These are phyloP conservation scores for Leccinum pallidistipes DNA, from an alignment of 1,284 basidiomycete species.

Conservation along the genomic window DNA sequence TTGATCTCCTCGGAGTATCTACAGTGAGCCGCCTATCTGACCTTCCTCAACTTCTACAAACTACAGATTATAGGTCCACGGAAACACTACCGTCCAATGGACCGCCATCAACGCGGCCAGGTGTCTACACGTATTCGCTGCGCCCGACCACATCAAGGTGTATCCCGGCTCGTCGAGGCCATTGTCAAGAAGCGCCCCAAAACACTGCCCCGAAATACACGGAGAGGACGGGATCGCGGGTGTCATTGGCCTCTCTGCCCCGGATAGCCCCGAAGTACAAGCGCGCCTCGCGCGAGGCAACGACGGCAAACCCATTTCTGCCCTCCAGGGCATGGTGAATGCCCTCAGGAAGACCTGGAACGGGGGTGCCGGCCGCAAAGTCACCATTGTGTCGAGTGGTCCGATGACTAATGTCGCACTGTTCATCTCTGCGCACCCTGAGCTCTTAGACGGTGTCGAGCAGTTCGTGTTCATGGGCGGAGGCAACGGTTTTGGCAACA, in stretches of 20 bases:
- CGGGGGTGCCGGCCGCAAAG: constrained; percentile 51
- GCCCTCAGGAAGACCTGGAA: constrained; percentile 57
- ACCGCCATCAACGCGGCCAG: constrained; percentile 73
- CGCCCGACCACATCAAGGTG: constrained; percentile 54
- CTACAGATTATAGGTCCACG: constrained; percentile 59
- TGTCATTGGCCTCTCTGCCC: constrained; percentile 66
- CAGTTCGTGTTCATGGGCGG: constrained; percentile 91
- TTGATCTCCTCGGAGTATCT: constrained; percentile 75
- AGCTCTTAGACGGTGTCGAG: constrained; percentile 67
- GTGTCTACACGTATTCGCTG: constrained; percentile 70
- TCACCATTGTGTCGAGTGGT: constrained; percentile 71
- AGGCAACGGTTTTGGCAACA: constrained; percentile 78
- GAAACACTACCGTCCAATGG: constrained; percentile 64
- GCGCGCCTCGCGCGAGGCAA: constrained; percentile 45
- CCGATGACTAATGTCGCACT: constrained; percentile 86
- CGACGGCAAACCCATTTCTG: constrained; percentile 44
- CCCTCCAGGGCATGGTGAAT: constrained; percentile 66
- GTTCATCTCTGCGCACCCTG: constrained; percentile 69
- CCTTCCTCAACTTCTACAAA: neutral
- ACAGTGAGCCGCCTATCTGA: constrained; percentile 50
- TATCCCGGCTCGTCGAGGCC: constrained; percentile 70
- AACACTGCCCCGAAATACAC: constrained; percentile 73
- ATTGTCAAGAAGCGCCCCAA: constrained; percentile 47
- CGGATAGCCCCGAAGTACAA: constrained; percentile 48
- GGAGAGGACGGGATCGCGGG: constrained; percentile 79